Base-by-base conservation (phyloP, 1,284 basidiomycete genomes). In the Athelia sp. region DNA sequence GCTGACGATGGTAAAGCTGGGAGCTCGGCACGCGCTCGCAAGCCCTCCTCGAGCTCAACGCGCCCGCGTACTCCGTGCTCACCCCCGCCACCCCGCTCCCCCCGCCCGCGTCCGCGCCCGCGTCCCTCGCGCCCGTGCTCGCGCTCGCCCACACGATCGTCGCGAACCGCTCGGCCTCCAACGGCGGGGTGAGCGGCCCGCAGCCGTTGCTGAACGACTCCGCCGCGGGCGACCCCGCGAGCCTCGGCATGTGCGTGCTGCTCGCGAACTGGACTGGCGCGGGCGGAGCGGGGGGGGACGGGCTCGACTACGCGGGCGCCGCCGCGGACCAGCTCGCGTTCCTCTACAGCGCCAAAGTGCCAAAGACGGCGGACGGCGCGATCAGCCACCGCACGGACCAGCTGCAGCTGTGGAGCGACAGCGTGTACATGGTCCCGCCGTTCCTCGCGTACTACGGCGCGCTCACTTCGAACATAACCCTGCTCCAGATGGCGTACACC, bases 391-490 rank as follows among this genome's bases (percentile, higher is more conserved):
- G 86, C 1, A 71, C 71, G 10, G 70, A 73, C 1, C 68, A 85
- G 59, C 70, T 87, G 2, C 86, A 90, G 59, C 72, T 90, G 13
- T 90, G 87, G 87, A 79, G 79, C 42, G 88, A 90, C 63, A 90
- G 74, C 50, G 75, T 90, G 6, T 93, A 89, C 67, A 93, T 95
- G 92, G 87, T 89, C 0, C 93, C 94, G 0, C 94, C 94, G 0
- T 97, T 95, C 68, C 67, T 98, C 9, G 92, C 94, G 0, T 93
- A 89, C 67, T 95, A 93, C 63, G 95, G 90, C 24, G 82, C 84
- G 29, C 58, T 82, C 22, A 82, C 81, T 1, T 61, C 70, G 24
- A 93, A 96, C 66, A 64, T 77, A 36, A 79, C 82, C 1, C 71
- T 94, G 21, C 61, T 96, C 9, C 64, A 70, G 29, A 76, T 81